phyloP scores from a whole-genome alignment of 345 rosid genomes.

The Jatropha curcas region DNA sequence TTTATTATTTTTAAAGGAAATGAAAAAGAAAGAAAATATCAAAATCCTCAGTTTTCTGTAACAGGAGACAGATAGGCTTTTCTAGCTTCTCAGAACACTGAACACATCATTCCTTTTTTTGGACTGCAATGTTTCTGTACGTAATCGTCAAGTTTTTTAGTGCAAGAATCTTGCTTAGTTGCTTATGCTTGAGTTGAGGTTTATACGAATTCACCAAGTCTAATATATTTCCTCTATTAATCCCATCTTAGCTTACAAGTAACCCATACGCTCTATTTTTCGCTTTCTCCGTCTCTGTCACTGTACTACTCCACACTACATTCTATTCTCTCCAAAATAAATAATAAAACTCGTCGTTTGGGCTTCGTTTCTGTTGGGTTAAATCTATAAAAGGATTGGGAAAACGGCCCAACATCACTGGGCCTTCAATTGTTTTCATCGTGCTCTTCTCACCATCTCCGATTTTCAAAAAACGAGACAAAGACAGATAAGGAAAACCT shows the following conservation, averaged over 20 bases:
- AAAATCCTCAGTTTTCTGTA: no score
- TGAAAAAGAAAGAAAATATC: no score
- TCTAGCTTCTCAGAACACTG: no score
- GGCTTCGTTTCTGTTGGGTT: no score
- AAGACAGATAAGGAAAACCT: slow-evolving; percentile 12
- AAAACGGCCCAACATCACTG: background rate
- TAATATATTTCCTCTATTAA: no score
- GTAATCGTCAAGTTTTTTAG: background rate
- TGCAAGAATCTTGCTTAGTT: no score
- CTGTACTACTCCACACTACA: background rate
- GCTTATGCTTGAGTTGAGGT: background rate
- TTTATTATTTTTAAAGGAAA: no score
- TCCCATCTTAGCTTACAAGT: background rate
- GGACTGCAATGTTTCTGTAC: background rate
- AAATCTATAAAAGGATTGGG: no score
- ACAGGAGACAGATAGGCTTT: no score
- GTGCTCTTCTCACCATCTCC: background rate
- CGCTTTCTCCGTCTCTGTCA: no score
- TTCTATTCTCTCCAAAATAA: background rate
- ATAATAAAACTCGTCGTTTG: no score
- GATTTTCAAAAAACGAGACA: background rate
- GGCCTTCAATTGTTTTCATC: no score
- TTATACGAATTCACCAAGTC: background rate
- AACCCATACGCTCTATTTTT: background rate
- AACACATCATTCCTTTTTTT: background rate